These are phyloP conservation scores for Kazachstania sp. DNA, from an alignment of 1,139 yeast species.

Conservation along the genomic window DNA sequence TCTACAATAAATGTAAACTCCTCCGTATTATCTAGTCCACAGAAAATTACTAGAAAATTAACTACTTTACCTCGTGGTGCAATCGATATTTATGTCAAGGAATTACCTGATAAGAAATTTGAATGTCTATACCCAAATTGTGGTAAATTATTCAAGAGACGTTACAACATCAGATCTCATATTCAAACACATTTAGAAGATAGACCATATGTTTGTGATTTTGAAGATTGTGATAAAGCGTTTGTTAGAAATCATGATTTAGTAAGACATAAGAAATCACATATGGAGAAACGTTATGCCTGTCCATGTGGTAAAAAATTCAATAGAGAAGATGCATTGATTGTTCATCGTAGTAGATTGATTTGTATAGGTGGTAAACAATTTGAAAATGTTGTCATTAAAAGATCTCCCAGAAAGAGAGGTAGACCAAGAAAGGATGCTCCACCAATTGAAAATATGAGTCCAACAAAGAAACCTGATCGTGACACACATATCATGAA, in stretches of 20 bases:
- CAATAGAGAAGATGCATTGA: conserved; percentile 81
- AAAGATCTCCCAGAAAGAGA: conserved; percentile 27
- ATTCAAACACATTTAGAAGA: conserved; percentile 95
- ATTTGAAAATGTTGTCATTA: conserved; percentile 30
- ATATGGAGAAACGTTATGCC: conserved; percentile 60
- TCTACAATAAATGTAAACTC: neutral
- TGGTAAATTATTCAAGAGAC: conserved; percentile 73
- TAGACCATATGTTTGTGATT: conserved; percentile 68
- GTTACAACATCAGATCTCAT: conserved; percentile 93
- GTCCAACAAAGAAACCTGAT: conserved; percentile 2
- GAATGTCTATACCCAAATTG: conserved; percentile 74
- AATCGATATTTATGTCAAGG: conserved; percentile 74
- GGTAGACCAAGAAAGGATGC: conserved; percentile 28
- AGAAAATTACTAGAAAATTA: conserved; percentile 34
- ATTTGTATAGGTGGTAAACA: conserved; percentile 67
- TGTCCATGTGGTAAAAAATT: conserved; percentile 94
- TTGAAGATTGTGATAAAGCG: conserved; percentile 54
- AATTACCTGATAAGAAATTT: conserved; percentile 44
- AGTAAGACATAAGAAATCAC: conserved; percentile 83
- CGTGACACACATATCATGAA: neutral
- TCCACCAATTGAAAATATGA: conserved; percentile 3
- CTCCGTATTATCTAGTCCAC: conserved; percentile 23
- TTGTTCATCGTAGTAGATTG: conserved; percentile 68
- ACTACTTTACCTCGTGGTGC: conserved; percentile 86
- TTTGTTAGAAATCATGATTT: conserved; percentile 89